A percentile compares a stretch with the other conserved stretches of the same genome.
Conservation (phyloP, 495 filamentous ascomycete genomes). For the Penicillium paxilli region DNA sequence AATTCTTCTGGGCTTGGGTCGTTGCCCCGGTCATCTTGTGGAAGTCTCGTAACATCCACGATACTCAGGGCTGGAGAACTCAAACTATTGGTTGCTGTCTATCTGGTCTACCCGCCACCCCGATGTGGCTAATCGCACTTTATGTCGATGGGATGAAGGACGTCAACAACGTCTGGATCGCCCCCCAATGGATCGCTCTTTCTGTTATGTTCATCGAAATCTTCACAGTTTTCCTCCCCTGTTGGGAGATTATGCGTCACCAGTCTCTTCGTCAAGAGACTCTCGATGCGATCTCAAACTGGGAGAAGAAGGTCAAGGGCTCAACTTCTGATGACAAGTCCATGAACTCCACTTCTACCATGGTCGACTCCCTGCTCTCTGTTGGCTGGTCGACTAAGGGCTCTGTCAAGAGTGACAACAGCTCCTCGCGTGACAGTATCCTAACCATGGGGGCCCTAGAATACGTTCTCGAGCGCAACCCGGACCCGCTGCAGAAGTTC, state of each 20-base stretch:
- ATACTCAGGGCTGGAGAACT: constrained; percentile 67
- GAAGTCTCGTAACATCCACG: constrained; percentile 53
- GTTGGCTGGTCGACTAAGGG: constrained; percentile 33
- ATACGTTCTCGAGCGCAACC: constrained; percentile 54
- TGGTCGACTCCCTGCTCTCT: constrained; percentile 34
- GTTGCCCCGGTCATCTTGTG: constrained; percentile 49
- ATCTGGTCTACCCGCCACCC: constrained; percentile 61
- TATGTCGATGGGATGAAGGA: constrained; percentile 58
- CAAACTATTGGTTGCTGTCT: constrained; percentile 64
- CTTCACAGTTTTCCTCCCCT: constrained; percentile 55
- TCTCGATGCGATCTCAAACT: constrained; percentile 35
- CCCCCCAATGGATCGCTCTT: constrained; percentile 59
- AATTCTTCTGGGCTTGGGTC: constrained; percentile 64
- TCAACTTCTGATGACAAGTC: constrained; percentile 25
- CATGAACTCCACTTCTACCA: constrained; percentile 27
- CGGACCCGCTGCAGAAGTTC: constrained; percentile 56
- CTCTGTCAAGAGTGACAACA: constrained; percentile 24
- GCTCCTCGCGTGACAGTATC: constrained; percentile 37
- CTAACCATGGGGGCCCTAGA: constrained; percentile 61
- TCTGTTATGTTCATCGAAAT: constrained; percentile 55
- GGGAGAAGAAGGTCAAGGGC: constrained; percentile 32
- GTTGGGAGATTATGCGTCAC: constrained; percentile 53
- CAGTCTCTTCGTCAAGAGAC: constrained; percentile 44
- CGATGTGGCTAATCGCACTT: constrained; percentile 62
- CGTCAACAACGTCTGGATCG: constrained; percentile 54